These are phyloP conservation scores for Melocanna baccifera DNA, from an alignment of 176 grass and related monocot species.

Conservation along the genomic window DNA sequence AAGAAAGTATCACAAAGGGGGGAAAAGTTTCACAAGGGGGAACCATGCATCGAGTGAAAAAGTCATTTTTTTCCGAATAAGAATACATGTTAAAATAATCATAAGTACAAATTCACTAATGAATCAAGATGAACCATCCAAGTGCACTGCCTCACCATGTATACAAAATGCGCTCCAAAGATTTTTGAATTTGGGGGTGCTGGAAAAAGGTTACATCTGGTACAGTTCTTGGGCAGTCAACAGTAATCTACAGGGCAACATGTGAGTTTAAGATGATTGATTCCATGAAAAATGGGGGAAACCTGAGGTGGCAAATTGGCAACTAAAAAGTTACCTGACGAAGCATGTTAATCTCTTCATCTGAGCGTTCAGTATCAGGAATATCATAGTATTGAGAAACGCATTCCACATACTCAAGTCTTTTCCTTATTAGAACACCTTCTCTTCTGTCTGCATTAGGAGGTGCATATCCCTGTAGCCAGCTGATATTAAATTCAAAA, in stretches of 20 bases:
- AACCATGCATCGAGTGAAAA: not conserved
- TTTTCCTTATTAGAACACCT: slow-evolving; percentile 86
- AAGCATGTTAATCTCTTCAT: slow-evolving; percentile 99
- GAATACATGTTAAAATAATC: not conserved
- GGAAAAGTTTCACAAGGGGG: not conserved
- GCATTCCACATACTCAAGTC: slow-evolving; percentile 95
- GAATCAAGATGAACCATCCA: slow-evolving; percentile 17
- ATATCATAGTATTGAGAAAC: slow-evolving; percentile 96
- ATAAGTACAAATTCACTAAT: not conserved
- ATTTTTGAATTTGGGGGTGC: slow-evolving; percentile 82
- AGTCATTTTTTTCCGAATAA: not conserved
- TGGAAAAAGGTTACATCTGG: slow-evolving; percentile 85
- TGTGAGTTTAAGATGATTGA: not conserved
- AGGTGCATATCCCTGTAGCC: slow-evolving; percentile 92
- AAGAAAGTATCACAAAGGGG: not conserved
- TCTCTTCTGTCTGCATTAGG: slow-evolving; percentile 91
- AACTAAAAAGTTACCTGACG: slow-evolving; percentile 54
- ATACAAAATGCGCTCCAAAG: slow-evolving; percentile 87
- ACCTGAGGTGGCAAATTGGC: not conserved
- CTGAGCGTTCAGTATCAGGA: slow-evolving; percentile 76
- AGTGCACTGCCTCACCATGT: slow-evolving; percentile 62
- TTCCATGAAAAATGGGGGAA: not conserved
- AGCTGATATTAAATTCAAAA: slow-evolving; percentile 81
- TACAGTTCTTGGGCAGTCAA: slow-evolving; percentile 89
- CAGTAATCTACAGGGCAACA: slow-evolving; percentile 50